Base-by-base conservation (phyloP, 1,284 basidiomycete species). In the Stereum hirsutum region DNA sequence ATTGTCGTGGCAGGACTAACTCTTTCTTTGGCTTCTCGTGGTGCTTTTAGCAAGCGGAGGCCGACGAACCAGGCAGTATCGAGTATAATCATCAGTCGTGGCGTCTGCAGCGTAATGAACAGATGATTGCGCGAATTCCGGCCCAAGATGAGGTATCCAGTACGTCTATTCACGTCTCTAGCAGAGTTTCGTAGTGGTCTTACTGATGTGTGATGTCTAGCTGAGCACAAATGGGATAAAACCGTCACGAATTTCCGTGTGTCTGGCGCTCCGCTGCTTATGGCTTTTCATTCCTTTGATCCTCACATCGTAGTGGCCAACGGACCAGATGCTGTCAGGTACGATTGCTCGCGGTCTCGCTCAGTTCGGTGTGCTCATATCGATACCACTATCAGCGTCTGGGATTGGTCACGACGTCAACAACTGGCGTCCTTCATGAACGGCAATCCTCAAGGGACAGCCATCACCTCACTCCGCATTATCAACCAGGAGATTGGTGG, bases 401-500 rank as follows among this genome's bases (percentile, higher is more conserved):
- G 89, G 80, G 94, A 99, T 57, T 98, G 96, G 95, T 80, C 87
- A 45, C 75, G 78, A 45, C 78, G 81, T 41, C 81, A 77, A 52
- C 78, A 84, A 38, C 58, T 98, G 44, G 84, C 82, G 49, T 72
- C 81, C 39, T 99, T 98, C 64, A 84, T 78, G 55, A 98, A 98
- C 53, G 91, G 90, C 35, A 94, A 95, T 59, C 77, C 86, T 1
- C 68, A 68, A 42, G 85, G 86, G 31, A 89, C 84, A 7, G 82
- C 78, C 47, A 90, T 98, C 49, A 96, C 95, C 0, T 83, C 88
- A 2, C 65, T 97, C n/a, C 76, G 90, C 44, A 85, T 98, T 57
- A 90, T 99, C 62, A 98, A 99, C 59, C 91, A 99, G 63, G 93
- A 96, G 47, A 87, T 92, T 10, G 88, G 91, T 19, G 91, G 91